Evolutionary conservation across 176 grass and related monocot species (phyloP).

Genomic region (Elaeis guineensis): DNA sequence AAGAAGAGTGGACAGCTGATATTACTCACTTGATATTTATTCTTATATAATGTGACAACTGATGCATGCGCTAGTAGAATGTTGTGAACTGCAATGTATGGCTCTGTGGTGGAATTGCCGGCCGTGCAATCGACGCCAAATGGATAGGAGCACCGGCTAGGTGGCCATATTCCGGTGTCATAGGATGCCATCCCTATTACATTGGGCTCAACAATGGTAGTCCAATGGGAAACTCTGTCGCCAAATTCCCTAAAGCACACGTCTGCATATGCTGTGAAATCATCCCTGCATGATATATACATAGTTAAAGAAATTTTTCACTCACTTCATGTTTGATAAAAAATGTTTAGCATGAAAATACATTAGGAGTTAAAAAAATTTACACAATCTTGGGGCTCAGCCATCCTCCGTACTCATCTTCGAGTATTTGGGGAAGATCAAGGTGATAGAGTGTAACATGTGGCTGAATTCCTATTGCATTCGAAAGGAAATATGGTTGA

Average conservation of each 20-base stretch:
- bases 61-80: constrained; percentile 43
- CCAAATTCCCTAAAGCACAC: constrained; percentile 45
- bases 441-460: constrained; percentile 59
- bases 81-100: constrained; percentile 51
- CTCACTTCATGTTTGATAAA: no score
- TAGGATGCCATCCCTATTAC: constrained; percentile 19
- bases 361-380: background rate
- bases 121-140: constrained; percentile 44
- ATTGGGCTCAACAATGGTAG: constrained; percentile 28
- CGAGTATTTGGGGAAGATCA: constrained; percentile 50
- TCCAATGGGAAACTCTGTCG: constrained; percentile 36
- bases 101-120: constrained; percentile 53
- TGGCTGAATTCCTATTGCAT: constrained; percentile 45
- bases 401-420: constrained; percentile 70
- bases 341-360: background rate
- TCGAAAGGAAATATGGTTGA: background rate
- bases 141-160: constrained; percentile 39
- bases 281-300: constrained; percentile 19
- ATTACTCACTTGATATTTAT: constrained; percentile 44
- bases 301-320: background rate
- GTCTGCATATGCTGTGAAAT: constrained; percentile 44
- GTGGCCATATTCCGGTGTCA: constrained; percentile 25
- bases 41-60: constrained; percentile 27
- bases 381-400: constrained; percentile 50
- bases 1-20: background rate